Base-by-base conservation (phyloP, 306 rosid genomes). In the Lupinus albus region DNA sequence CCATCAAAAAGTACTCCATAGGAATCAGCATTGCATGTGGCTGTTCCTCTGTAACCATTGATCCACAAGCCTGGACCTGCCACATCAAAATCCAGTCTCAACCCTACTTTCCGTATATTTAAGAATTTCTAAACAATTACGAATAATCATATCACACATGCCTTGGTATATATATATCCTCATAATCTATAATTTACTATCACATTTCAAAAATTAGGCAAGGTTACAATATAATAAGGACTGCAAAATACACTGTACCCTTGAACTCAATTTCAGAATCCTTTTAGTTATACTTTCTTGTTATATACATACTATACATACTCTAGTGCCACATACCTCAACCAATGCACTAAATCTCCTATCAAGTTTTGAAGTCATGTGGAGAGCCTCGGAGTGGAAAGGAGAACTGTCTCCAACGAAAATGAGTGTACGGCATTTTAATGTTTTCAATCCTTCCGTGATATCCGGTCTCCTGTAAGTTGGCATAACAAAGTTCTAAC, bases 11-110 rank as follows among this genome's bases (percentile, higher is more conserved):
- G 70, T 88, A 93, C 76, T 93, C 99, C 96, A 93, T 85, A 0
- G 99, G 99, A 75, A 93, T 90, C 75, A 93, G 85, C 99, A 93
- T 93, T 74, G 99, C 97, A 30, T 93, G 97, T 36, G 99, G 99
- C 61, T 93, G 99, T 80, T 93, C 99, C 73, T 93, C 99, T 20
- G 97, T 93, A 55, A 93, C 99, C 97, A 93, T 88, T 30, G 99
- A 93, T 51, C 99, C 99, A 75, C 99, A 93, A 81, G 96, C 92
- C 81, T 90, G 97, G 68, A 93, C 99, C 98, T 93, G 80, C 70
- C 51, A 44, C 3, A 46, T 64, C 53, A 66, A 56, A 53, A 55
- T 39, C 71, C 62, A 58, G 10, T 44, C 71, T 54, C 70, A 42
- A 8, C 45, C 4, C 54, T 8, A 54, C 4, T 12, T 38, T 58